Base-by-base conservation (phyloP, 1,284 basidiomycete genomes). In the Boletellus deceptivus region DNA sequence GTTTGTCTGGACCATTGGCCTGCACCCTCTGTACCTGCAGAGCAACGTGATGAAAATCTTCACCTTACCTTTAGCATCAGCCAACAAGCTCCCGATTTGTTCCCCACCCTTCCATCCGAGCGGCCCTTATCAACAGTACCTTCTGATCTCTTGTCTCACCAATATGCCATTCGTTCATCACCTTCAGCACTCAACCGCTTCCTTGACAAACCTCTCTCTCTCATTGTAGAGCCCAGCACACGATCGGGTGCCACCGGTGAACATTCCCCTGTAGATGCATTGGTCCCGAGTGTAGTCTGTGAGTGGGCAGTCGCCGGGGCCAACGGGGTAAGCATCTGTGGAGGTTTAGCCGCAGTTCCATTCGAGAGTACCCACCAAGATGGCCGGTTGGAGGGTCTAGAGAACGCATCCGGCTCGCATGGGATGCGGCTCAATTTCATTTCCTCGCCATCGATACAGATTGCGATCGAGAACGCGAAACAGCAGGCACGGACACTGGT, bases 241-340 rank as follows among this genome's bases (percentile, higher is more conserved):
- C 84, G 92, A 38, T 90, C 91, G 3, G 91, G 92, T 35, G 88
- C 91, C 49, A 85, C 86, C 63, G 96, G 96, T 25, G 96, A 98
- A 72, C 95, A 98, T 71, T 91, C 92, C 3, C 89, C 92, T 0
- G 87, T 89, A 50, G 96, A 98, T 59, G 95, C 95, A 1, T 75
- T 98, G 10, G 86, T 97, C 2, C 94, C 95, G 0, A 92, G 90
- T 57, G 89, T 95, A 46, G 82, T 93, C n/a, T 83, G 85, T 37
- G 93, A 98, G 63, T 96, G 89, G 62, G 85, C 85, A 2, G 74
- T 94, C 16, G 52, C 61, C 41, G 51, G 54, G 2, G 61, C 56
- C 11, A 52, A 50, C 27, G 66, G 59, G 0, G 39, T 35, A 6
- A 56, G 29, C 34, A 69, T 74, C 22, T 56, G 62, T 9, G 60